These are phyloP conservation scores for Selaginella tamariscina DNA, from an alignment of 75 land plant species.

Conservation along the genomic window DNA sequence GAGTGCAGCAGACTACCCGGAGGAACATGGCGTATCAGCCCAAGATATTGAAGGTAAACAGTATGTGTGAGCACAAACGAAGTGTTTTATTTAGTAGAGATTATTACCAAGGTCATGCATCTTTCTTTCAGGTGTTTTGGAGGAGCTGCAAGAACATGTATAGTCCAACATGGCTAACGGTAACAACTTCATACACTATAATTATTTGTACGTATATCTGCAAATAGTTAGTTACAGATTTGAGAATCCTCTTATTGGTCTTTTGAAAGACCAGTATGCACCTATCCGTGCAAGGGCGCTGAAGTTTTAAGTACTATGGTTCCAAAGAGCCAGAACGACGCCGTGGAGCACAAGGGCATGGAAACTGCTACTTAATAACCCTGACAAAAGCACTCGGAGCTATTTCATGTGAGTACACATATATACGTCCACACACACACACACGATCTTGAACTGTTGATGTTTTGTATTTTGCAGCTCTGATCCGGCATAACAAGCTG, in stretches of 20 bases:
- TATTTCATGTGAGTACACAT: constrained; percentile 87
- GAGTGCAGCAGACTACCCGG: constrained; percentile 71
- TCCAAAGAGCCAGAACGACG: constrained; percentile 81
- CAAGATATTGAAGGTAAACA: constrained; percentile 83
- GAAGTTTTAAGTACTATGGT: constrained; percentile 91
- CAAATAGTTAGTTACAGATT: too few relatives aligned
- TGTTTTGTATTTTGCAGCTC: constrained; percentile 62
- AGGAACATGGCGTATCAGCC: constrained; percentile 74
- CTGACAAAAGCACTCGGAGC: constrained; percentile 95
- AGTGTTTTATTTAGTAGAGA: neutral
- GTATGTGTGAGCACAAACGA: too few relatives aligned
- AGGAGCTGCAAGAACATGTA: constrained; percentile 95
- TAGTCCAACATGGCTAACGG: constrained; percentile 99
- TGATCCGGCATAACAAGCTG: constrained; percentile 79
- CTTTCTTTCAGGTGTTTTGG: constrained; percentile 50
- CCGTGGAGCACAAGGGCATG: constrained; percentile 80
- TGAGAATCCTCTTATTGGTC: constrained; percentile 71
- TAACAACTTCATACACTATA: constrained; percentile 22
- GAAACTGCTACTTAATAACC: constrained; percentile 65
- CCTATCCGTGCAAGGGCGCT: constrained; percentile 84
- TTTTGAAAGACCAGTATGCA: constrained; percentile 61
- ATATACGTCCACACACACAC: too few relatives aligned
- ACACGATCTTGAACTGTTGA: too few relatives aligned
- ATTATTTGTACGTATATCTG: too few relatives aligned
- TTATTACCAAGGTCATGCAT: neutral